Conservation (phyloP, 2,329 filamentous ascomycete genomes). For the Penicillium sp. region DNA sequence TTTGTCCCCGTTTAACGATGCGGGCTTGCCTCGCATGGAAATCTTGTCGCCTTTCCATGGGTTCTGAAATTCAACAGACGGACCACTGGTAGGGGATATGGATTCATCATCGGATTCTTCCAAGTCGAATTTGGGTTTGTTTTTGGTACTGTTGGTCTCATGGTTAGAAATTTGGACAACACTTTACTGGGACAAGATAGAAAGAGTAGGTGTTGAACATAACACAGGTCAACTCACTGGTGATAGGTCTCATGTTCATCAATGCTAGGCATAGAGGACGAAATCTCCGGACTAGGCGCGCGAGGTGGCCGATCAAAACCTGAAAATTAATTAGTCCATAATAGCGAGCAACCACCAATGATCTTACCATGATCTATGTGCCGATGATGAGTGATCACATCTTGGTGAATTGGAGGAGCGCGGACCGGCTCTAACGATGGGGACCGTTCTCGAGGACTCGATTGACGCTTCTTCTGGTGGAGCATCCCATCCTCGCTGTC, state of each 20-base stretch:
- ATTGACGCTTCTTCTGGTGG: slow-evolving; percentile 9
- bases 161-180: too few species aligned
- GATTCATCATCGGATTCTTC: slow-evolving; percentile 36
- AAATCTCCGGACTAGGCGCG: slow-evolving; percentile 25
- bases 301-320: slow-evolving; percentile 28
- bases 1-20: slow-evolving; percentile 4
- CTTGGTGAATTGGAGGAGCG: slow-evolving; percentile 74
- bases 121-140: slow-evolving; percentile 26
- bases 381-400: slow-evolving; percentile 82
- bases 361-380: slow-evolving; percentile 73
- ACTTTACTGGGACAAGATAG: too few species aligned
- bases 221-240: slow-evolving; percentile 35
- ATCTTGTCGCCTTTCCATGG: slow-evolving; percentile 12
- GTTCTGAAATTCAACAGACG: slow-evolving; percentile 11
- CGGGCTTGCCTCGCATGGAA: slow-evolving; percentile 2
- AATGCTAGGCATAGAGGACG: slow-evolving; percentile 36
- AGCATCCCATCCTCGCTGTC: slow-evolving; percentile 9
- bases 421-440: slow-evolving; percentile 58
- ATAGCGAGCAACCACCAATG: slow-evolving; percentile 4
- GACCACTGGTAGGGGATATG: slow-evolving; percentile 36
- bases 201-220: too few species aligned
- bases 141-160: too few species aligned
- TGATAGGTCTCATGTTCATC: slow-evolving; percentile 53
- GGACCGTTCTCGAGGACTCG: slow-evolving; percentile 45
- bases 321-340: slow-evolving; percentile 10